Percentiles rank a stretch among this genome's conserved stretches.
These are phyloP conservation scores for Lentinula sp. DNA, from an alignment of 768 basidiomycete species.

Conservation along the genomic window DNA sequence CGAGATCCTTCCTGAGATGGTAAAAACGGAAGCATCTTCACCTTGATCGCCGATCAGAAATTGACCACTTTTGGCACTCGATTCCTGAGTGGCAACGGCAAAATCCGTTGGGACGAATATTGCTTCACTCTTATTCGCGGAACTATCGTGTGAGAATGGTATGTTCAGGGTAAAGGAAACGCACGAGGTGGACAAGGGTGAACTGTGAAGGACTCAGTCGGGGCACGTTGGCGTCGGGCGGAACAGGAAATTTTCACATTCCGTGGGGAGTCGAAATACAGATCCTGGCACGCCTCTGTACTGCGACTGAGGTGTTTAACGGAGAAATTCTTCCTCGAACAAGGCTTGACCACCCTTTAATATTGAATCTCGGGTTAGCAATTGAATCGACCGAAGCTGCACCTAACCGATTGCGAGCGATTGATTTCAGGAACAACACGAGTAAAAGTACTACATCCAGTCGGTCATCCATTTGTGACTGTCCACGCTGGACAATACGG, in stretches of 20 bases:
- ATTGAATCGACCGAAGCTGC: no score
- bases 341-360: no score
- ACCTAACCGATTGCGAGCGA: no score
- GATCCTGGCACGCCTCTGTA: neutral
- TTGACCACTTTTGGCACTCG: neutral
- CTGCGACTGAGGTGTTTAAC: no score
- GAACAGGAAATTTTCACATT: neutral
- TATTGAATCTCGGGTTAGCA: no score
- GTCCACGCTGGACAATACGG: no score
- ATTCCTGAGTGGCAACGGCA: neutral
- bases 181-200: neutral
- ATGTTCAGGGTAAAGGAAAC: neutral
- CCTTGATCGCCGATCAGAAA: constrained; percentile 7
- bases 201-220: neutral
- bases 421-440: no score
- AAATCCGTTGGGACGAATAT: neutral
- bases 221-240: neutral
- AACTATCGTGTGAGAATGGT: neutral
- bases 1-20: neutral
- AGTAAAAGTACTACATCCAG: no score
- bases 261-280: neutral
- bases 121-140: neutral
- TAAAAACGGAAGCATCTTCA: constrained; percentile 7
- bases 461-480: no score
- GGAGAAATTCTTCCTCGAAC: no score